Evolutionary conservation across 1,284 basidiomycete species (phyloP).

Genomic region (Volvariella volvacea): DNA sequence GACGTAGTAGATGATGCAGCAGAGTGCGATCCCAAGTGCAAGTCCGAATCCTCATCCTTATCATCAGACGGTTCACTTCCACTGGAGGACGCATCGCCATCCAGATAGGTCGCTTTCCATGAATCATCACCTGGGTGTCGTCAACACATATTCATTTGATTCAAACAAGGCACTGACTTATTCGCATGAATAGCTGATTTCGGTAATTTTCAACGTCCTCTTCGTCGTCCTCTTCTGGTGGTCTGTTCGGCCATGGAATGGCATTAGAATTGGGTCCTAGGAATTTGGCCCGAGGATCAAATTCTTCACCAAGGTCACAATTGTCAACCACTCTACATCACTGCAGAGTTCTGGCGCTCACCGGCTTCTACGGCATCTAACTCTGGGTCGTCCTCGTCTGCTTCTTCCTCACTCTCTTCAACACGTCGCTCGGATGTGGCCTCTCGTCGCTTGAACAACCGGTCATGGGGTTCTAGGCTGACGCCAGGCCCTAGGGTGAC

Average conservation of each 20-base stretch:
- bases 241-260: conserved; percentile 58
- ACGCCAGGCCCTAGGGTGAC: conserved; percentile 75
- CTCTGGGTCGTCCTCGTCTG: conserved; percentile 41
- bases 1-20: conserved; percentile 9
- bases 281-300: conserved; percentile 34
- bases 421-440: conserved; percentile 20
- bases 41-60: background rate
- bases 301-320: conserved; percentile 2
- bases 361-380: conserved; percentile 58
- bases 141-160: no score
- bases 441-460: conserved; percentile 51
- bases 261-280: conserved; percentile 64
- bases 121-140: conserved; percentile 46
- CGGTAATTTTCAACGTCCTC: conserved; percentile 48
- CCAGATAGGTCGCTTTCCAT: conserved; percentile 53
- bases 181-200: conserved; percentile 65
- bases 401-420: conserved; percentile 32
- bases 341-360: conserved; percentile 24
- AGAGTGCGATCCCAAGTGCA: background rate
- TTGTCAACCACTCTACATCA: background rate
- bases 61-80: conserved; percentile 24
- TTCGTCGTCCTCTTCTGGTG: conserved; percentile 53
- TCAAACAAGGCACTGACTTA: conserved; percentile 37
- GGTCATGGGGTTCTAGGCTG: conserved; percentile 61
- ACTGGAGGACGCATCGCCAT: conserved; percentile 43